These are phyloP conservation scores for Populus ilicifolia DNA, from an alignment of 345 rosid genomes.

Conservation along the genomic window DNA sequence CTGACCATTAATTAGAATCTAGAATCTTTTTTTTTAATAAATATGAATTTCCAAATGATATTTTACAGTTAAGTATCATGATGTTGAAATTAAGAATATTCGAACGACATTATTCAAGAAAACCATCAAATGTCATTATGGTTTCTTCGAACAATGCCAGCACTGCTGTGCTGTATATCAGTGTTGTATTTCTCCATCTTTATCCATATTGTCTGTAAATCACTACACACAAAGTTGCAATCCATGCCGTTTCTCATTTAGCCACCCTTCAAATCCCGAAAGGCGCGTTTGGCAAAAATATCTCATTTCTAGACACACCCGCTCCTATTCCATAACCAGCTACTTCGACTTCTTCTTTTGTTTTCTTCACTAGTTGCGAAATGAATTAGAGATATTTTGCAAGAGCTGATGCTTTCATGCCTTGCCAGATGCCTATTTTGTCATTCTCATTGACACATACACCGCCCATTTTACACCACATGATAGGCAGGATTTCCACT, in stretches of 20 bases:
- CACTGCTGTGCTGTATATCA: too few species aligned
- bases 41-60: too few species aligned
- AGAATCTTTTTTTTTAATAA: too few species aligned
- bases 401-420: not conserved
- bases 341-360: not conserved
- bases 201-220: not conserved
- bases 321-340: not conserved
- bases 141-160: too few species aligned
- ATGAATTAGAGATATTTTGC: not conserved
- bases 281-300: not conserved
- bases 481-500: not conserved
- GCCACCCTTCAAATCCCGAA: not conserved
- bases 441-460: not conserved
- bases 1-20: too few species aligned
- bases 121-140: not conserved
- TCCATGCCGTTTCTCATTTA: not conserved
- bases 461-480: slow-evolving; percentile 21
- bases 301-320: not conserved
- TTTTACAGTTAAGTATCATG: too few species aligned
- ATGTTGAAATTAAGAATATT: too few species aligned
- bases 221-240: not conserved
- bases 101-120: too few species aligned
- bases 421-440: not conserved
- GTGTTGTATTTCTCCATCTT: not conserved
- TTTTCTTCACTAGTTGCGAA: too few species aligned